Percentiles rank a stretch among this genome's conserved stretches.
phyloP scores from a whole-genome alignment of 2,329 filamentous ascomycete genomes.

The Fusarium ambrosium region DNA sequence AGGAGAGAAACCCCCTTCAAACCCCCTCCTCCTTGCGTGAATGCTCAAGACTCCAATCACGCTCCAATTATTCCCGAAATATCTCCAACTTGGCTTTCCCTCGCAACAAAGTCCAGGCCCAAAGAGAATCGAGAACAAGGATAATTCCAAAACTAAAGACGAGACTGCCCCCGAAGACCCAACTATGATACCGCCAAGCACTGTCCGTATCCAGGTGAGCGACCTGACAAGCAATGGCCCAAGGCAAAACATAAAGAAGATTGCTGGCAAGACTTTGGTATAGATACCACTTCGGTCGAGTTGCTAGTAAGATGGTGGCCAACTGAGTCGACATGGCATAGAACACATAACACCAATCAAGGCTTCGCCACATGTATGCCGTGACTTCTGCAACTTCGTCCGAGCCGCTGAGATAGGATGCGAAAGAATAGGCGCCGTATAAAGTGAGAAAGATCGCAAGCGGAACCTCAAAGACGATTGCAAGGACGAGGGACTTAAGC shows the following conservation, averaged over 20 bases:
- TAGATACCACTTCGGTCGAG: conserved; percentile 75
- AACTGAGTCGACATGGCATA: conserved; percentile 76
- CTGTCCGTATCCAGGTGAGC: conserved; percentile 62
- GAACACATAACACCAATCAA: conserved; percentile 78
- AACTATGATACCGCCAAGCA: conserved; percentile 76
- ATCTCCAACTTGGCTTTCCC: conserved; percentile 59
- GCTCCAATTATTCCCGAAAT: conserved; percentile 35
- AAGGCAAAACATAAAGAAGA: conserved; percentile 76
- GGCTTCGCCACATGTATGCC: conserved; percentile 73
- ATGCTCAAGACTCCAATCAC: too few relatives aligned
- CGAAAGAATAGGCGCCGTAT: conserved; percentile 71
- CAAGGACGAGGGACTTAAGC: conserved; percentile 64
- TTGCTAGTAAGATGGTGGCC: conserved; percentile 74
- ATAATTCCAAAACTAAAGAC: conserved; percentile 74
- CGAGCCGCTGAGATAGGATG: conserved; percentile 71
- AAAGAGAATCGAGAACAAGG: conserved; percentile 62
- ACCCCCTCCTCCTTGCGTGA: too few relatives aligned
- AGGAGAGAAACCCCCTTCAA: too few relatives aligned
- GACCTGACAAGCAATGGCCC: conserved; percentile 73
- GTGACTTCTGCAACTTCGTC: conserved; percentile 71
- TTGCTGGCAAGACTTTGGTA: conserved; percentile 77
- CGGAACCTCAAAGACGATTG: conserved; percentile 70
- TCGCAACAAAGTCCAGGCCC: conserved; percentile 63
- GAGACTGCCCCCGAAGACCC: conserved; percentile 77
- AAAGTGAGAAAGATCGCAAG: conserved; percentile 73